Evolutionary conservation across 2,329 filamentous ascomycete species (phyloP).

Genomic region (Xylaria arbuscula): DNA sequence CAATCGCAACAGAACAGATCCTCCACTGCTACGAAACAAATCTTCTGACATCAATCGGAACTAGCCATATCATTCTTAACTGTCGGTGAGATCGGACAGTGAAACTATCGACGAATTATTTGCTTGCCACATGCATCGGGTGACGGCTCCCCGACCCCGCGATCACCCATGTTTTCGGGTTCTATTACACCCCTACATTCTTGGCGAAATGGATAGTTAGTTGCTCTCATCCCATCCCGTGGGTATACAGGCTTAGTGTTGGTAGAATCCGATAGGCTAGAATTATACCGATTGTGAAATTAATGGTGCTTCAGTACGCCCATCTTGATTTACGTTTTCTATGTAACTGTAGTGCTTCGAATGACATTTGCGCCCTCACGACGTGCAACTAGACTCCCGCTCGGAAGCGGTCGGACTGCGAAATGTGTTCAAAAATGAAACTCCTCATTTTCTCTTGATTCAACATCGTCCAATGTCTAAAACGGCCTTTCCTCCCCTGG

Average conservation of each 20-base stretch:
- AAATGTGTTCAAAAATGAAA: conserved; percentile 10
- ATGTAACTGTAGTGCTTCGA: neutral
- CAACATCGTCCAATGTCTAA: conserved; percentile 31
- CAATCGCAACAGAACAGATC: conserved; percentile 15
- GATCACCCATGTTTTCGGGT: conserved; percentile 1
- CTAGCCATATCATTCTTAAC: neutral
- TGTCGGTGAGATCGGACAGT: neutral
- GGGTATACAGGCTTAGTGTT: neutral
- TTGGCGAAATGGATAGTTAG: conserved; percentile 17
- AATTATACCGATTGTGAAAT: neutral
- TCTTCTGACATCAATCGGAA: conserved; percentile 28
- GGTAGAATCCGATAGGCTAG: conserved; percentile 4
- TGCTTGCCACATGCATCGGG: conserved; percentile 17
- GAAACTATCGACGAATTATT: conserved; percentile 21
- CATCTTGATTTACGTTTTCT: neutral
- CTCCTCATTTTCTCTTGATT: neutral
- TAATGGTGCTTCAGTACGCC: neutral
- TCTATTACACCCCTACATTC: conserved; percentile 10
- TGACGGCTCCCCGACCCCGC: conserved; percentile 14
- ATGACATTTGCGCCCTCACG: neutral
- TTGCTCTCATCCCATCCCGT: neutral
- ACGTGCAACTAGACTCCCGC: neutral
- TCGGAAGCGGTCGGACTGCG: neutral
- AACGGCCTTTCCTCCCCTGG: conserved; percentile 24
- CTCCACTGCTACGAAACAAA: conserved; percentile 17